Evolutionary conservation across 2,329 filamentous ascomycete genomes (phyloP).

Genomic region (Colletotrichum lini): DNA sequence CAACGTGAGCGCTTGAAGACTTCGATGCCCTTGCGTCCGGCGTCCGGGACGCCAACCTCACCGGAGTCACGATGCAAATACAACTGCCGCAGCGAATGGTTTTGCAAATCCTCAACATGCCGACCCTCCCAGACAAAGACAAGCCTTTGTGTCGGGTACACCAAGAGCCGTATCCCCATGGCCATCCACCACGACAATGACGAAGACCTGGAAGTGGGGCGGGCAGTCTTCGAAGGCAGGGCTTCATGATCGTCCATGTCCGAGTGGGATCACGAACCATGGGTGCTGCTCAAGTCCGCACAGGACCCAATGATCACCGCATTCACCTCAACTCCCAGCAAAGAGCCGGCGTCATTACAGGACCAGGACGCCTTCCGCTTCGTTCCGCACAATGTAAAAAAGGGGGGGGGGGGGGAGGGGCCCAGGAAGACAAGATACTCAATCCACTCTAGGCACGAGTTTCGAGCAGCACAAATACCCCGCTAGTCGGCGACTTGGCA

Average conservation of each 20-base stretch:
- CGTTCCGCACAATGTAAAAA: no score
- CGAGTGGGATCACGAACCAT: not conserved
- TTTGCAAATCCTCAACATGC: not conserved
- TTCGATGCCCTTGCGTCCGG: not conserved
- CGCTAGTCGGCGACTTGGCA: constrained; percentile 3
- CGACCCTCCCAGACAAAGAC: not conserved
- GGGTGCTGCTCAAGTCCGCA: not conserved
- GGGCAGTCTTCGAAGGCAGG: not conserved
- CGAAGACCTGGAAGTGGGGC: not conserved
- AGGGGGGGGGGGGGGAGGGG: not conserved
- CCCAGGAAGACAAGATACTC: not conserved
- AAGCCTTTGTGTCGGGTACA: not conserved
- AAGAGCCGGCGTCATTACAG: not conserved
- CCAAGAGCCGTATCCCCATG: not conserved
- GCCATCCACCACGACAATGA: not conserved
- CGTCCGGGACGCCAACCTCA: not conserved
- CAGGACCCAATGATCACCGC: not conserved
- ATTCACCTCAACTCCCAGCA: not conserved
- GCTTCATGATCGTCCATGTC: not conserved
- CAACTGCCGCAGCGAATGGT: not conserved
- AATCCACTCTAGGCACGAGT: constrained; percentile 8
- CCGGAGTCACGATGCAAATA: not conserved
- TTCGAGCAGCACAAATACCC: not conserved
- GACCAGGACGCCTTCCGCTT: no score
- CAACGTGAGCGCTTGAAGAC: no score